These are phyloP conservation scores for Sechiopsis laciniata DNA, from an alignment of 306 rosid species.

Conservation along the genomic window DNA sequence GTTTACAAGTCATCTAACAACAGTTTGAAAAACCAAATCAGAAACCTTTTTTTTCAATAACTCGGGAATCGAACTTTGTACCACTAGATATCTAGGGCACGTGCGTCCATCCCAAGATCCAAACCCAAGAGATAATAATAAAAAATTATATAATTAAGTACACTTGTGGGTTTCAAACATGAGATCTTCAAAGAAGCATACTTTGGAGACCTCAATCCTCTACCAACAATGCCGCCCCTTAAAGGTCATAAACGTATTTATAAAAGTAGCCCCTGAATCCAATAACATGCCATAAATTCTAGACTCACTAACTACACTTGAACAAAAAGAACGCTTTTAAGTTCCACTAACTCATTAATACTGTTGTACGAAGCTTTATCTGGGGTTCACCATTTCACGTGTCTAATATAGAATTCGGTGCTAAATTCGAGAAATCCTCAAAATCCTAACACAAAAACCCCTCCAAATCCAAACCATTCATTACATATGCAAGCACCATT, in stretches of 20 bases:
- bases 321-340: not conserved
- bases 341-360: slow-evolving; percentile 1
- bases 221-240: too few relatives aligned
- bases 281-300: not conserved
- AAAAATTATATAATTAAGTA: too few relatives aligned
- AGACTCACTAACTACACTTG: not conserved
- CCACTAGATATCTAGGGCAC: too few relatives aligned
- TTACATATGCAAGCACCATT: not conserved
- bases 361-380: slow-evolving; percentile 1
- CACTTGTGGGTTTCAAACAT: too few relatives aligned
- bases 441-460: not conserved
- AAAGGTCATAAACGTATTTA: too few relatives aligned
- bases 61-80: too few relatives aligned
- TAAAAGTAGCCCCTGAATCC: not conserved
- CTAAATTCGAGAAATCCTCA: slow-evolving; percentile 1
- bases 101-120: too few relatives aligned
- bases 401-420: not conserved
- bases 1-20: not conserved
- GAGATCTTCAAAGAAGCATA: too few relatives aligned
- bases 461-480: not conserved
- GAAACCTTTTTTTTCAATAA: not conserved
- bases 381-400: slow-evolving; percentile 11
- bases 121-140: too few relatives aligned
- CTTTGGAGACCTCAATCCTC: too few relatives aligned
- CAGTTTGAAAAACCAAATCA: not conserved